Conservation (phyloP, 208 protist genomes). For the Trypanosoma congolense region DNA sequence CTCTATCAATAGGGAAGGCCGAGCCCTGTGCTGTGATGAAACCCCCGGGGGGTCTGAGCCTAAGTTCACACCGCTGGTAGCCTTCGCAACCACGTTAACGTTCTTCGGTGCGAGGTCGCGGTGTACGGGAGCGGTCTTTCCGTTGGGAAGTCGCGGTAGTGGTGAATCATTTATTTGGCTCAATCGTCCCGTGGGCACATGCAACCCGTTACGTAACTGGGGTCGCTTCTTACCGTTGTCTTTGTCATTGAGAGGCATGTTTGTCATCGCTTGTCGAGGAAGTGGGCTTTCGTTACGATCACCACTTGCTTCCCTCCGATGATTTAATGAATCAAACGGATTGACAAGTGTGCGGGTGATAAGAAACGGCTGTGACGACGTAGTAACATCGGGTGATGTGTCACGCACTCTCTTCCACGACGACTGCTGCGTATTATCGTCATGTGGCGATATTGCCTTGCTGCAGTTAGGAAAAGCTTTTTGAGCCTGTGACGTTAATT, state of each 20-base stretch:
- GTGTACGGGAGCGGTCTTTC: too few relatives aligned
- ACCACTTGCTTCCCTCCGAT: too few relatives aligned
- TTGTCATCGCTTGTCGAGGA: too few relatives aligned
- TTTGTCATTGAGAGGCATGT: too few relatives aligned
- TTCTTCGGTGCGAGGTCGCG: too few relatives aligned
- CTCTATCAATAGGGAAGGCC: conserved; percentile 19
- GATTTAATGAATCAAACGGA: too few relatives aligned
- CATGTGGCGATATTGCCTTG: not conserved
- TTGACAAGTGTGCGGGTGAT: too few relatives aligned
- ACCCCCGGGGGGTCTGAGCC: not conserved
- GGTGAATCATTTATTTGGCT: not conserved
- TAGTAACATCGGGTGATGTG: too few relatives aligned
- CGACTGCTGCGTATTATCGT: too few relatives aligned
- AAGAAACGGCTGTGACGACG: too few relatives aligned
- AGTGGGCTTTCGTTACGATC: too few relatives aligned
- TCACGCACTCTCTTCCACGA: too few relatives aligned
- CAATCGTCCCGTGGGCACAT: not conserved
- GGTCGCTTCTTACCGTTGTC: not conserved
- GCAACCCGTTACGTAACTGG: not conserved
- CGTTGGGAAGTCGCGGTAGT: not conserved
- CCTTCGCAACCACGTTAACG: not conserved
- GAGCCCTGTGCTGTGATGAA: not conserved
- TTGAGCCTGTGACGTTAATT: not conserved
- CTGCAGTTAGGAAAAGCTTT: conserved; percentile 5
- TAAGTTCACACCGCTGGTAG: not conserved